These are phyloP conservation scores for Cicer pinnatifidum DNA, from an alignment of 306 rosid species.

Conservation along the genomic window DNA sequence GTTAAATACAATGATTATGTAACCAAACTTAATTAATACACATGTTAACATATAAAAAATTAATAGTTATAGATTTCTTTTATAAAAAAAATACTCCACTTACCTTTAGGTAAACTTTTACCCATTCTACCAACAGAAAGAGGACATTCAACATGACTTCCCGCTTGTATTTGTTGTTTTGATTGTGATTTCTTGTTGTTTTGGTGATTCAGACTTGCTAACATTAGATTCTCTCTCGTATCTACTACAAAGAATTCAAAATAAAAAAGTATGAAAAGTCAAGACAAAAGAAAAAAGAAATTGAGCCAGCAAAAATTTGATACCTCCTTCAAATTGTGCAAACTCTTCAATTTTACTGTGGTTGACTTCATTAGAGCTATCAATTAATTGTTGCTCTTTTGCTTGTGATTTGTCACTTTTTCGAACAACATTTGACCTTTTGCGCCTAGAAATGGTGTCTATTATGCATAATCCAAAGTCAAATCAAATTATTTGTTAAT, in stretches of 20 bases:
- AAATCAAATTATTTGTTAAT: background rate
- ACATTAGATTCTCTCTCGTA: background rate
- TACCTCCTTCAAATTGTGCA: slow-evolving; percentile 25
- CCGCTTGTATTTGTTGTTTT: slow-evolving; percentile 1
- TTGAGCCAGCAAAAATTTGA: background rate
- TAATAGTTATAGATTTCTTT: background rate
- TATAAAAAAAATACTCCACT: background rate
- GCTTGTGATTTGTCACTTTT: background rate
- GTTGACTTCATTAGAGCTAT: slow-evolving; percentile 12
- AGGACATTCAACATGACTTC: slow-evolving; percentile 3
- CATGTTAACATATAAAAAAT: background rate
- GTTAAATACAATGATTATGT: slow-evolving; percentile 5
- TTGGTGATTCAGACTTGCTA: slow-evolving; percentile 1
- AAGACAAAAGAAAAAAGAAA: background rate
- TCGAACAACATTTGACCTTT: slow-evolving; percentile 7
- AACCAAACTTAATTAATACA: background rate
- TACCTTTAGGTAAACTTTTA: slow-evolving; percentile 7
- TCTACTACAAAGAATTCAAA: background rate
- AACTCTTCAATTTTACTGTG: background rate
- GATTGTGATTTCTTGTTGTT: background rate
- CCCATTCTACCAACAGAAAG: background rate
- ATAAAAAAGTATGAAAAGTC: slow-evolving; percentile 8
- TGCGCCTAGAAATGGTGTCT: background rate
- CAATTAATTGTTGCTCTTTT: background rate
- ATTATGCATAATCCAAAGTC: background rate